Conservation (phyloP, 1,139 yeast species). For the Eremothecium cymbalariae region DNA sequence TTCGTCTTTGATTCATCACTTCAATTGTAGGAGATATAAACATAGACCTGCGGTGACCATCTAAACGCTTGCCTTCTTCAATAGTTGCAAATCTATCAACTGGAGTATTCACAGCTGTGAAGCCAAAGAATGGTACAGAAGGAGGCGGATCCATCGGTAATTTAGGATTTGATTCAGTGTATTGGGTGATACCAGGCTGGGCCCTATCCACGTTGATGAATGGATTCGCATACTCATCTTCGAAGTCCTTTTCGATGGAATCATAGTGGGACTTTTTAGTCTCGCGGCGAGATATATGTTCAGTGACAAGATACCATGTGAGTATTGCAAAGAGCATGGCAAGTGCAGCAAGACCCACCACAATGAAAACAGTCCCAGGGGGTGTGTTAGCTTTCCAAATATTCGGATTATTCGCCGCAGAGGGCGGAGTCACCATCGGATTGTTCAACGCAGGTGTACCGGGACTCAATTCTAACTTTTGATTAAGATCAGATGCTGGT, state of each 20-base stretch:
- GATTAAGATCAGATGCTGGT: no score
- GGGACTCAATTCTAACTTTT: no score
- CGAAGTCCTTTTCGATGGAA: constrained; percentile 11
- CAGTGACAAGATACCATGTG: constrained; percentile 21
- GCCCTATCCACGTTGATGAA: neutral
- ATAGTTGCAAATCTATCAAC: neutral
- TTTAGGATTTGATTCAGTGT: constrained; percentile 1
- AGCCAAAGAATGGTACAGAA: constrained; percentile 1
- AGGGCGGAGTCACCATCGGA: constrained; percentile 60
- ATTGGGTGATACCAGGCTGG: neutral
- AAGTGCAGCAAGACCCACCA: constrained; percentile 63
- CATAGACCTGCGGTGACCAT: constrained; percentile 33
- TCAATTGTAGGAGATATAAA: constrained; percentile 78
- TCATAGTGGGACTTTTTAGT: constrained; percentile 12
- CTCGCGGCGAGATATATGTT: constrained; percentile 16
- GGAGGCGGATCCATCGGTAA: neutral
- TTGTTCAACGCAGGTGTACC: constrained; percentile 34
- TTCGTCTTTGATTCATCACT: constrained; percentile 40
- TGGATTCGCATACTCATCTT: constrained; percentile 1
- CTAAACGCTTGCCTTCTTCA: constrained; percentile 1
- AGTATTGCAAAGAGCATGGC: constrained; percentile 28
- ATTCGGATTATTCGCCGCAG: constrained; percentile 52
- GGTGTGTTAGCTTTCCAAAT: constrained; percentile 46
- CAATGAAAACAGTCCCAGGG: constrained; percentile 72
- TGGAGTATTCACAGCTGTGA: constrained; percentile 2